Conservation (phyloP, 805 yeast species). For the Kluyveromyces dobzhanskii region DNA sequence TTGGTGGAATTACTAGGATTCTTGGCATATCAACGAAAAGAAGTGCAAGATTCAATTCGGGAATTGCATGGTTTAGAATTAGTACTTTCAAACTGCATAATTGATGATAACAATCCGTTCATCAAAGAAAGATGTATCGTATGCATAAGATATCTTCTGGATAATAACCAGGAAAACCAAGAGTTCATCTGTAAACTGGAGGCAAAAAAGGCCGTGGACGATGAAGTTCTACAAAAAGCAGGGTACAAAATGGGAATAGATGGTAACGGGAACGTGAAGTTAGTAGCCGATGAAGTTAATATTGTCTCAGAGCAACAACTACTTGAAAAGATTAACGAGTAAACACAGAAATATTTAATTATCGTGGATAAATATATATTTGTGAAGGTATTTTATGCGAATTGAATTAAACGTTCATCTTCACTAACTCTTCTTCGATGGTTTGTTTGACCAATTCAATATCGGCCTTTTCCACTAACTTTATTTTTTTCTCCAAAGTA, state of each 20-base stretch:
- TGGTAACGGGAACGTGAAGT: conserved; percentile 54
- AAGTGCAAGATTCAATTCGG: conserved; percentile 61
- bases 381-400: not conserved
- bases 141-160: conserved; percentile 62
- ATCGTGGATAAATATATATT: not conserved
- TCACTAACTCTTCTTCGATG: conserved; percentile 61
- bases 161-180: conserved; percentile 63
- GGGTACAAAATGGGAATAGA: conserved; percentile 71
- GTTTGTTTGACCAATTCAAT: conserved; percentile 65
- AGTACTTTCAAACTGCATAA: conserved; percentile 69
- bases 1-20: conserved; percentile 59
- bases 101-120: conserved; percentile 84
- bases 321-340: not conserved
- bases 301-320: not conserved
- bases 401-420: conserved; percentile 31
- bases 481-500: conserved; percentile 64
- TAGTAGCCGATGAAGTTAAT: conserved; percentile 20
- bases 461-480: conserved; percentile 61
- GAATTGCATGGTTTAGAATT: conserved; percentile 60
- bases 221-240: conserved; percentile 52
- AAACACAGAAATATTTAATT: not conserved
- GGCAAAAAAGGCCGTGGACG: conserved; percentile 57
- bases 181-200: conserved; percentile 67
- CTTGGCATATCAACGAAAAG: conserved; percentile 41
- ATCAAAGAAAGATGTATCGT: conserved; percentile 78